These are phyloP conservation scores for Chaetomiaceae sp. DNA, from an alignment of 2,329 filamentous ascomycete genomes.

Conservation along the genomic window DNA sequence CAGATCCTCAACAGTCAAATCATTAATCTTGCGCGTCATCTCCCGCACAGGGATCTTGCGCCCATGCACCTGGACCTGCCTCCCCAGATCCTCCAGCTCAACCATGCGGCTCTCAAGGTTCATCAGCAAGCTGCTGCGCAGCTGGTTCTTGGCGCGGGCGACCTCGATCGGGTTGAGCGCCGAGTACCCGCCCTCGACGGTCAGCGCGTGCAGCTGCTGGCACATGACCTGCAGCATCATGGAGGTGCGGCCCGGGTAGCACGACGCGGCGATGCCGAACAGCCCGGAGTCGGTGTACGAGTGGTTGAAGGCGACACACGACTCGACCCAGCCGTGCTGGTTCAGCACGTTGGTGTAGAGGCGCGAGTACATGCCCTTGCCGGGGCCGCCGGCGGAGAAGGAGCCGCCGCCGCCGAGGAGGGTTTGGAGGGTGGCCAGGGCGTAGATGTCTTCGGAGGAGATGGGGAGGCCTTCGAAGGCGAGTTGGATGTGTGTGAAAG, in stretches of 20 bases:
- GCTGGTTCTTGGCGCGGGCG: conserved; percentile 91
- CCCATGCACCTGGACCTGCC: conserved; percentile 96
- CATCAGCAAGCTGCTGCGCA: conserved; percentile 86
- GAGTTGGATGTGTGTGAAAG: conserved; percentile 88
- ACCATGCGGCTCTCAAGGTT: conserved; percentile 97
- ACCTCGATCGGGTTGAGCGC: conserved; percentile 74
- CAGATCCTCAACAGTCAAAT: conserved; percentile 73
- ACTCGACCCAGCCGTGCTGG: conserved; percentile 96
- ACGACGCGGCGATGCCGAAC: conserved; percentile 88
- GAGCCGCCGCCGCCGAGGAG: conserved; percentile 93
- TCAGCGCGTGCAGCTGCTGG: conserved; percentile 75
- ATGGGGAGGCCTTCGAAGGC: conserved; percentile 95
- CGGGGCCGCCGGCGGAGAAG: conserved; percentile 92
- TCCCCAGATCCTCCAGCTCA: conserved; percentile 89
- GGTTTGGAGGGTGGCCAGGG: conserved; percentile 89
- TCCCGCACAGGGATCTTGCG: conserved; percentile 85
- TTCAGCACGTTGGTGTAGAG: conserved; percentile 98
- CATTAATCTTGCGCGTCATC: conserved; percentile 86
- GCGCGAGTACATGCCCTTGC: conserved; percentile 98
- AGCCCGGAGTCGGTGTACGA: conserved; percentile 93
- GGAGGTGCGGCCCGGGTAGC: conserved; percentile 70
- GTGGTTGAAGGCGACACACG: conserved; percentile 94
- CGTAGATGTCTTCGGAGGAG: conserved; percentile 88
- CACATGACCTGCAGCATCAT: conserved; percentile 95
- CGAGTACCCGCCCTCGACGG: conserved; percentile 68